phyloP scores from a whole-genome alignment of 2,329 filamentous ascomycete species.

The Lachnellula occidentalis region DNA sequence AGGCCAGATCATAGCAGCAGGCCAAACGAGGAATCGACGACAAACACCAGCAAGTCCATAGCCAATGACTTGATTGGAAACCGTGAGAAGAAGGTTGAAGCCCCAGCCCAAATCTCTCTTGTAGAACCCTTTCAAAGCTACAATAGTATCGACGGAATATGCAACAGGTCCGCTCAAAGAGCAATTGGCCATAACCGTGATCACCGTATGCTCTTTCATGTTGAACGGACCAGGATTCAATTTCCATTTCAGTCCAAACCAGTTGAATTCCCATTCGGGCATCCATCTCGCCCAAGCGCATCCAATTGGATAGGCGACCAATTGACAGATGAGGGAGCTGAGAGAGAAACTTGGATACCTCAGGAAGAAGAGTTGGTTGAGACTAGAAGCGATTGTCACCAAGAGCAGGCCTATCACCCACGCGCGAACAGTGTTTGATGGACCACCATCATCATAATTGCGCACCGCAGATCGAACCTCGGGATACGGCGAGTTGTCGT shows the following conservation, averaged over 20 bases:
- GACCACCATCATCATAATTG: constrained; percentile 59
- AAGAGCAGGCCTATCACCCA: constrained; percentile 53
- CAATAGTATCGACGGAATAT: constrained; percentile 69
- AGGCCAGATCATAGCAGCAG: constrained; percentile 62
- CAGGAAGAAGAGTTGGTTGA: constrained; percentile 16
- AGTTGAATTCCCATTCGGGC: constrained; percentile 27
- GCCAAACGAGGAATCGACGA: constrained; percentile 52
- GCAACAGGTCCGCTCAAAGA: constrained; percentile 38
- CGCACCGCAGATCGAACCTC: constrained; percentile 47
- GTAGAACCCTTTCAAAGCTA: constrained; percentile 69
- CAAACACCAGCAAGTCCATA: constrained; percentile 58
- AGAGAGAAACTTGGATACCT: constrained; percentile 14
- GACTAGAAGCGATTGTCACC: constrained; percentile 4
- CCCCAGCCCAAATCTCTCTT: constrained; percentile 58
- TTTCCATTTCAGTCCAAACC: constrained; percentile 48
- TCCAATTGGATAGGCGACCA: constrained; percentile 6
- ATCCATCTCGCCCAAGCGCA: constrained; percentile 8
- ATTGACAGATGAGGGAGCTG: constrained; percentile 11
- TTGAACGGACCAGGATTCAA: constrained; percentile 64
- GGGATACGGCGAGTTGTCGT: constrained; percentile 17
- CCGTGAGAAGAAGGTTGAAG: constrained; percentile 54
- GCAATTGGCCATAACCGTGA: constrained; percentile 49
- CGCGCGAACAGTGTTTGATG: constrained; percentile 59
- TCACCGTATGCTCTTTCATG: constrained; percentile 62
- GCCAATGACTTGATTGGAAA: constrained; percentile 58